Evolutionary conservation across 768 basidiomycete species (phyloP).

Genomic region (Clitopilus passeckerianus): DNA sequence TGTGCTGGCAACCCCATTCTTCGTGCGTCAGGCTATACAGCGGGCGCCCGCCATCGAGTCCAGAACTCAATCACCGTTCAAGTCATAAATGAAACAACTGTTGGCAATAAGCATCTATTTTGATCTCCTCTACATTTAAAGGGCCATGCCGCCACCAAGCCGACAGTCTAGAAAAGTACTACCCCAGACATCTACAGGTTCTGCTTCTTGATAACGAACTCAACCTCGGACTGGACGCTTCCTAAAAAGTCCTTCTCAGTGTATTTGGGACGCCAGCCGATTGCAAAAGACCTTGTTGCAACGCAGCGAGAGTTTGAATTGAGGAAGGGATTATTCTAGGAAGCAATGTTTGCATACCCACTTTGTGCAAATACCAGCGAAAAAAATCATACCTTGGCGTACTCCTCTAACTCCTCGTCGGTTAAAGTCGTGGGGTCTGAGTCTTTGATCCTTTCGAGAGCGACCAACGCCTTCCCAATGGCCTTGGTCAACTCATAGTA

Average conservation of each 20-base stretch:
- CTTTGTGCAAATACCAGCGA: neutral
- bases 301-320: constrained; percentile 33
- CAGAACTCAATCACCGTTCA: neutral
- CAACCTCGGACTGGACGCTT: neutral
- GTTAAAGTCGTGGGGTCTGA: constrained; percentile 41
- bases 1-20: neutral
- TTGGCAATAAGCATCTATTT: neutral
- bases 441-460: constrained; percentile 27
- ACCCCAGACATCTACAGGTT: neutral
- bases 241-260: neutral
- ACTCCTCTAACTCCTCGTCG: constrained; percentile 25
- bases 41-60: neutral
- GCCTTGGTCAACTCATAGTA: constrained; percentile 34
- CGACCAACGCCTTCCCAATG: constrained; percentile 32
- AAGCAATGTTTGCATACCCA: too few species aligned
- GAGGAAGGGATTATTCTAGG: too few species aligned
- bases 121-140: too few species aligned
- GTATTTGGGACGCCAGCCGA: neutral
- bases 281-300: neutral
- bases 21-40: neutral
- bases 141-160: too few species aligned
- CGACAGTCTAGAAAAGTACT: too few species aligned
- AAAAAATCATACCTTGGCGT: neutral
- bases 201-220: neutral
- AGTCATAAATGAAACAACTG: neutral